Conservation (phyloP, 192 early-diverging fungal species). For the Coemansia sp. region DNA sequence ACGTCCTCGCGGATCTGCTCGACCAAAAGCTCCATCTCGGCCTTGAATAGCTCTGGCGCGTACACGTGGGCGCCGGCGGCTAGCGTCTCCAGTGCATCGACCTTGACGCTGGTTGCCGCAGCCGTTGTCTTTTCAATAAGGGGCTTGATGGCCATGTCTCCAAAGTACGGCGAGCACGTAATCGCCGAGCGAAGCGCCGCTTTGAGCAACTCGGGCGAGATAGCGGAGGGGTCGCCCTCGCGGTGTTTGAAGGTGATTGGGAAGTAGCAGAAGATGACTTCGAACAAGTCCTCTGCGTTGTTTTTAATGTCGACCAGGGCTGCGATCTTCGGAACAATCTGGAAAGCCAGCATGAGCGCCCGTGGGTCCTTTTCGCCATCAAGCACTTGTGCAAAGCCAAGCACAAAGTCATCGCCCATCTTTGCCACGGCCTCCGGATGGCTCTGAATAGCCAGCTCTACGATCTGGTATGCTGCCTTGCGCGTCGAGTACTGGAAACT, state of each 20-base stretch:
- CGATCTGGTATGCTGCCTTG: constrained; percentile 67
- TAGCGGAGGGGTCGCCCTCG: constrained; percentile 92
- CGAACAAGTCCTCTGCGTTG: constrained; percentile 90
- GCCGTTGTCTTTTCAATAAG: constrained; percentile 91
- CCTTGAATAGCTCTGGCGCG: constrained; percentile 63
- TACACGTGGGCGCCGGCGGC: constrained; percentile 77
- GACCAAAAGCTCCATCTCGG: constrained; percentile 73
- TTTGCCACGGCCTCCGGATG: constrained; percentile 59
- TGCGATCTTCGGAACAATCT: constrained; percentile 69
- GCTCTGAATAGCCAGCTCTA: constrained; percentile 66
- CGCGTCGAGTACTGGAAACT: constrained; percentile 86
- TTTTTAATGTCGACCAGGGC: constrained; percentile 74
- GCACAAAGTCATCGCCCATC: constrained; percentile 72
- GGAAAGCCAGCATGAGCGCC: constrained; percentile 88
- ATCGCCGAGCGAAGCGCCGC: constrained; percentile 74
- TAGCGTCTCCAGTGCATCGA: constrained; percentile 92
- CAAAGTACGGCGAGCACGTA: constrained; percentile 74
- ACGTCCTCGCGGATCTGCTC: constrained; percentile 64
- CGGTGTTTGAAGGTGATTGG: constrained; percentile 98
- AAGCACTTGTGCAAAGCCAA: constrained; percentile 81
- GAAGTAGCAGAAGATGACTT: constrained; percentile 98
- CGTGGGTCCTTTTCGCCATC: constrained; percentile 99
- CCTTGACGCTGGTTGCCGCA: constrained; percentile 83
- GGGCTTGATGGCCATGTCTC: constrained; percentile 79
- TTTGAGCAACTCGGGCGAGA: constrained; percentile 93